Base-by-base conservation (phyloP, 1,284 basidiomycete species). In the Ceratobasidium sp. region DNA sequence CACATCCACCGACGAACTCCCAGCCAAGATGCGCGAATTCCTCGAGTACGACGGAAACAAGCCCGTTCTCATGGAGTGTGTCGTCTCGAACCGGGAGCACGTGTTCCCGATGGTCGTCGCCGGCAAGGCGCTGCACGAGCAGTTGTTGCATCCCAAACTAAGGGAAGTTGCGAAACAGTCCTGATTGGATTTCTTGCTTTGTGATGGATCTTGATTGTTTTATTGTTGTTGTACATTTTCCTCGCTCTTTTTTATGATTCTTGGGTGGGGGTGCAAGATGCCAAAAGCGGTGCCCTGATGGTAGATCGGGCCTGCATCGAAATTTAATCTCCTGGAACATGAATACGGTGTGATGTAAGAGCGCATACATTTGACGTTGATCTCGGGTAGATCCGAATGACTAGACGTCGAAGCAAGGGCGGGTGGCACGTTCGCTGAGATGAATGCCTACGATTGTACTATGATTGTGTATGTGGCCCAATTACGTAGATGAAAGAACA, bases 21-120 rank as follows among this genome's bases (percentile, higher is more conserved):
- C 93, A 0, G 87, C 84, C 43, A 96, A 92, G 85, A 98, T 99
- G 95, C 94, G 95, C 83, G 96, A 98, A 84, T 97, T 99, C 81
- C 84, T 99, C 75, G 95, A 96, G 81, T 97, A 96, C 79, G 91
- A 94, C 73, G 90, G 87, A 73, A 84, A 83, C 70, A 91, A 87
- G 80, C 96, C 96, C 1, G 86, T 98, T 52, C 79, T 99, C 72
- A 84, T 99, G 82, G 96, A 99, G 81, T 96, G 94, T 77, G 69
- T 91, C 69, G 93, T 98, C 38, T 89, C 91, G 78, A 86, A 84
- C 75, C 88, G 87, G 74, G 96, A 98, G 81, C 95, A 98, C 78
- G 95, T 97, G 70, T 98, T 94, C 86, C 96, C 92, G 13, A 94
- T 94, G 91, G 92, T 93, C 29, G 86, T 92, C 6, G 94, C 94